phyloP scores from a whole-genome alignment of 2,329 filamentous ascomycete genomes.

The Phialophora chinensis region DNA sequence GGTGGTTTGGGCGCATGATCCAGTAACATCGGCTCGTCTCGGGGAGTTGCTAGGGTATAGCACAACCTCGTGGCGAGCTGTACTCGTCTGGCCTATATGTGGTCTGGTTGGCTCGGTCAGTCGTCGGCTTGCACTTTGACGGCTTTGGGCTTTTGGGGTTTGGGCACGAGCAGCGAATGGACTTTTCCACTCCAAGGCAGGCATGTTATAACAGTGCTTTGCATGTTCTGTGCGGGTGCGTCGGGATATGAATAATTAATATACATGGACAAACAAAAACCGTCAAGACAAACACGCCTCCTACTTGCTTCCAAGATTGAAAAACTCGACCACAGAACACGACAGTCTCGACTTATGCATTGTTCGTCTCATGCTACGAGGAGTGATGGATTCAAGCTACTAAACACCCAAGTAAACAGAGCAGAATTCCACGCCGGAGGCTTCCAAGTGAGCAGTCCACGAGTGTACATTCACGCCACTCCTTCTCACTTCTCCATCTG shows the following conservation, averaged over 20 bases:
- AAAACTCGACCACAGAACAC: not conserved
- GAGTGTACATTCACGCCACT: not conserved
- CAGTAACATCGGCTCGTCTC: too few species aligned
- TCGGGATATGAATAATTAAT: not conserved
- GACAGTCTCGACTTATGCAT: not conserved
- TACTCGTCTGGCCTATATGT: too few species aligned
- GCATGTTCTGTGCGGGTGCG: not conserved
- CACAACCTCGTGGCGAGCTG: too few species aligned
- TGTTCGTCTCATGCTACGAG: not conserved
- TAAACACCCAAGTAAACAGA: not conserved
- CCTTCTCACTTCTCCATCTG: not conserved
- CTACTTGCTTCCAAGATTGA: not conserved
- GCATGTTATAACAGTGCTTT: not conserved
- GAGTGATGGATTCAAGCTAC: not conserved
- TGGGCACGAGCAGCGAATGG: not conserved
- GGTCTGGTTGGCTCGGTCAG: too few species aligned
- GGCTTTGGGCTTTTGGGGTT: too few species aligned
- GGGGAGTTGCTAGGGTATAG: too few species aligned
- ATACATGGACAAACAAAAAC: not conserved
- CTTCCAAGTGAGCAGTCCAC: not conserved
- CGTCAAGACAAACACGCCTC: not conserved
- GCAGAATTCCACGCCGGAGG: not conserved
- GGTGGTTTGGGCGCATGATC: too few species aligned
- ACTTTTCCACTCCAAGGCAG: not conserved
- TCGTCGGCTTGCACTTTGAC: too few species aligned